Conservation (phyloP, 2,329 filamentous ascomycete species). For the Ophiostoma angusticollis region DNA sequence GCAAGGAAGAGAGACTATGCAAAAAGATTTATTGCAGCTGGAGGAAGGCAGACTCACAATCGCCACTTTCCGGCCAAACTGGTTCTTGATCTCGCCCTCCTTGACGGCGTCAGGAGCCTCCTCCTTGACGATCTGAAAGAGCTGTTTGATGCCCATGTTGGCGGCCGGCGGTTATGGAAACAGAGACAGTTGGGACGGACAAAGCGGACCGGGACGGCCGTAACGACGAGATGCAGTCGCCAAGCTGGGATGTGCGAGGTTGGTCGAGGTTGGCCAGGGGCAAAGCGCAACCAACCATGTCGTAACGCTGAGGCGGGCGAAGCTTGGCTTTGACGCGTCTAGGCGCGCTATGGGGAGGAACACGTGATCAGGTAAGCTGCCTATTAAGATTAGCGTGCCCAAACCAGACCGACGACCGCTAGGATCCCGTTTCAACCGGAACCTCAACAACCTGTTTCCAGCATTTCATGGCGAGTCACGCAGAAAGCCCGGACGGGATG, state of each 20-base stretch:
- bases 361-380: no score
- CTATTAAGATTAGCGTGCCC: no score
- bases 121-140: constrained; percentile 74
- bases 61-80: constrained; percentile 95
- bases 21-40: no score
- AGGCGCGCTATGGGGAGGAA: neutral
- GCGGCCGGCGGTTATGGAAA: constrained; percentile 8
- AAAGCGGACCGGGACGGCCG: neutral
- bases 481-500: no score
- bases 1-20: no score
- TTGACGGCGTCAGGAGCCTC: constrained; percentile 94
- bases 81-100: constrained; percentile 95
- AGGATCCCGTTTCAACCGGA: no score
- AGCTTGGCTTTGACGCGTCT: neutral
- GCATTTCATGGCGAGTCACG: no score
- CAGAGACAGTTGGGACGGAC: neutral
- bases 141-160: constrained; percentile 55
- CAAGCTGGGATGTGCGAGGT: no score
- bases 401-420: no score
- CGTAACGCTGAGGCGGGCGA: no score
- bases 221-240: no score
- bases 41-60: constrained; percentile 51
- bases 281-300: neutral
- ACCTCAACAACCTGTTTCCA: no score
- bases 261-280: neutral